Percentiles rank a stretch among this genome's conserved stretches.
Conservation (phyloP, 2,329 filamentous ascomycete genomes). For the Fusarium odoratissimum region DNA sequence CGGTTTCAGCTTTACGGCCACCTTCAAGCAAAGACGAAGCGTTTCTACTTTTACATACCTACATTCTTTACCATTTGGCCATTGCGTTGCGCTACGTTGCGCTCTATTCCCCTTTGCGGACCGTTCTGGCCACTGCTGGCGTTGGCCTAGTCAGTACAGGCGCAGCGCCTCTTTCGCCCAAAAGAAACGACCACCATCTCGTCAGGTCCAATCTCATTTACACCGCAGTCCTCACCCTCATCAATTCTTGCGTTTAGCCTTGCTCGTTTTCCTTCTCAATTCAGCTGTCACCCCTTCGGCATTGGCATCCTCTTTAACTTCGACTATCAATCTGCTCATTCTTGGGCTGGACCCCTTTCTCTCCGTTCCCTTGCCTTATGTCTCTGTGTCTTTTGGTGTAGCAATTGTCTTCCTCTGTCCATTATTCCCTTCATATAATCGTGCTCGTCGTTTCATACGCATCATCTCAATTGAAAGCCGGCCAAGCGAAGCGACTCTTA, state of each 20-base stretch:
- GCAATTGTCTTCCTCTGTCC: conserved; percentile 7
- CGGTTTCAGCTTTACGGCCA: conserved; percentile 29
- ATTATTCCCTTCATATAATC: not conserved
- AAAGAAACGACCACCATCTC: conserved; percentile 7
- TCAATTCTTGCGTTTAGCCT: conserved; percentile 13
- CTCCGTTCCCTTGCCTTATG: conserved; percentile 30
- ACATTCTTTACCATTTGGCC: conserved; percentile 3
- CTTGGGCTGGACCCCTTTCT: conserved; percentile 37
- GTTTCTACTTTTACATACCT: conserved; percentile 1
- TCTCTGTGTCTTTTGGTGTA: conserved; percentile 26
- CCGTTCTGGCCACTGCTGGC: conserved; percentile 39
- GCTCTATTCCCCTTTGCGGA: conserved; percentile 21
- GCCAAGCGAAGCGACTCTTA: conserved; percentile 29
- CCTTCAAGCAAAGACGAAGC: not conserved
- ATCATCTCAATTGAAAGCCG: conserved; percentile 7
- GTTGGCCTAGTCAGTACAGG: conserved; percentile 32
- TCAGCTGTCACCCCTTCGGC: conserved; percentile 1
- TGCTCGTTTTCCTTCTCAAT: conserved; percentile 8
- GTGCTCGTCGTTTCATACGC: conserved; percentile 7
- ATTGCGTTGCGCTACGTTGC: conserved; percentile 13
- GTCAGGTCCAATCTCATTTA: conserved; percentile 29
- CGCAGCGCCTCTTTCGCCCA: conserved; percentile 24
- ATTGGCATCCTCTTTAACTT: not conserved
- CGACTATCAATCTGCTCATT: conserved; percentile 35
- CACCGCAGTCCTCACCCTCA: conserved; percentile 25